Evolutionary conservation across 2,329 filamentous ascomycete genomes (phyloP), one percentile per base, ranked within the genome.

Genomic region (Colletotrichum navitas): DNA sequence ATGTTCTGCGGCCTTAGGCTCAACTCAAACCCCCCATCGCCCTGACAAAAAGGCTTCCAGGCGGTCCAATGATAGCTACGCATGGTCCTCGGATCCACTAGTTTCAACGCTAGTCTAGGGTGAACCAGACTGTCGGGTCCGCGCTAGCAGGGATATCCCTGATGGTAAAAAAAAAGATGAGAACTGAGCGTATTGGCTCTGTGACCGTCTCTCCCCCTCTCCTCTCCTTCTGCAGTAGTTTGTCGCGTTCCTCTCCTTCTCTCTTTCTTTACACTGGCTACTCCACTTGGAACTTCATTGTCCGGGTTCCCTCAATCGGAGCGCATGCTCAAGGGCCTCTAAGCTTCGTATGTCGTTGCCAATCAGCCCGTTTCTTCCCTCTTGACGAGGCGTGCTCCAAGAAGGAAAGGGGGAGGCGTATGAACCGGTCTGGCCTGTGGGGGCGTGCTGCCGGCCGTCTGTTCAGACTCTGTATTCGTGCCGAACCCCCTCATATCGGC

Each of bases 311-410:
- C 29, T 63, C 65, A 68, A 64, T 60, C 39, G 59, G 43, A 55
- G 34, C 32, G 45, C 65, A 52, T 55, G 68, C 45, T 55, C 52
- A 54, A 63, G 65, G 65, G 45, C 68, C 47, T 55, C 62, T 41
- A 24, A 45, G 47, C 39, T 43, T 62, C 67, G 66, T 71, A 41
- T 47, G 52, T 55, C 54, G 51, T 60, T 56, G 66, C 39, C 24
- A 49, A 72, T 68, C 69, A 64, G 59, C 59, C 69, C 69, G 69
- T 72, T 69, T 39, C 47, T 62, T 41, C 29, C 59, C 60, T 64
- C 51, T 64, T 45, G 41, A 52, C 47, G 39, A 51, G 45, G 26
- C 61, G 58, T 67, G 39, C 29, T 39, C 47, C 26, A 10, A 58
- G 34, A 21, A 36, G 26, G 36, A n/a, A 16, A 18, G 5, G 45